Evolutionary conservation across 2,329 filamentous ascomycete species (phyloP).

Genomic region (Fusarium sp.): DNA sequence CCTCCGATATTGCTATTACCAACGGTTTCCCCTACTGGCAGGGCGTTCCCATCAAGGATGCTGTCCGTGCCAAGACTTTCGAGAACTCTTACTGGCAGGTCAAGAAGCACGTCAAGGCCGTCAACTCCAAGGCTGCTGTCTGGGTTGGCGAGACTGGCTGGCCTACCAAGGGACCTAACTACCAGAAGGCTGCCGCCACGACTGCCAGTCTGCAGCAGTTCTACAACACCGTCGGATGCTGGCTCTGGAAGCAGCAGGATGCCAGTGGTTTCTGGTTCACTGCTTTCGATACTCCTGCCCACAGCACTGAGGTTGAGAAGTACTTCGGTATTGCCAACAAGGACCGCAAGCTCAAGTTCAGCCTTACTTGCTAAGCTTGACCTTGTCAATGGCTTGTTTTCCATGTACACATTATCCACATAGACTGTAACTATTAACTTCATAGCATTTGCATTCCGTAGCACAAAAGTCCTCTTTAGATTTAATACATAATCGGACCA

Average conservation of each 20-base stretch:
- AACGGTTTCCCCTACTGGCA: slow-evolving; percentile 45
- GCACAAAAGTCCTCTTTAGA: not conserved
- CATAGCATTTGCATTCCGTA: slow-evolving; percentile 2
- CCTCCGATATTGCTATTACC: slow-evolving; percentile 39
- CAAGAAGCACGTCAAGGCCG: slow-evolving; percentile 36
- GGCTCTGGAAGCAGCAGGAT: slow-evolving; percentile 34
- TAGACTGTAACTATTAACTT: not conserved
- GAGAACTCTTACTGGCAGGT: slow-evolving; percentile 39
- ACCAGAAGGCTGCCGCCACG: slow-evolving; percentile 32
- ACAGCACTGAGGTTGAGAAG: slow-evolving; percentile 41
- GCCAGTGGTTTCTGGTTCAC: slow-evolving; percentile 43
- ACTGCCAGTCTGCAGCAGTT: slow-evolving; percentile 29
- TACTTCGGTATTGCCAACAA: slow-evolving; percentile 40
- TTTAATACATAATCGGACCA: not conserved
- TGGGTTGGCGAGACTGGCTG: slow-evolving; percentile 44
- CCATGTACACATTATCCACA: not conserved
- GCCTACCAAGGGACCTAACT: slow-evolving; percentile 38
- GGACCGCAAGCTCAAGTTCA: slow-evolving; percentile 42
- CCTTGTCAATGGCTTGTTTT: not conserved
- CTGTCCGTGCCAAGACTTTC: slow-evolving; percentile 41
- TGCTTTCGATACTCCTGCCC: slow-evolving; percentile 33
- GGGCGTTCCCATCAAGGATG: slow-evolving; percentile 40
- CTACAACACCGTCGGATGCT: slow-evolving; percentile 40
- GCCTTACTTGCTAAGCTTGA: slow-evolving; percentile 30
- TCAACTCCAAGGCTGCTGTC: slow-evolving; percentile 32